These are phyloP conservation scores for Neonothopanus nambi DNA, from an alignment of 1,284 basidiomycete genomes.

Conservation along the genomic window DNA sequence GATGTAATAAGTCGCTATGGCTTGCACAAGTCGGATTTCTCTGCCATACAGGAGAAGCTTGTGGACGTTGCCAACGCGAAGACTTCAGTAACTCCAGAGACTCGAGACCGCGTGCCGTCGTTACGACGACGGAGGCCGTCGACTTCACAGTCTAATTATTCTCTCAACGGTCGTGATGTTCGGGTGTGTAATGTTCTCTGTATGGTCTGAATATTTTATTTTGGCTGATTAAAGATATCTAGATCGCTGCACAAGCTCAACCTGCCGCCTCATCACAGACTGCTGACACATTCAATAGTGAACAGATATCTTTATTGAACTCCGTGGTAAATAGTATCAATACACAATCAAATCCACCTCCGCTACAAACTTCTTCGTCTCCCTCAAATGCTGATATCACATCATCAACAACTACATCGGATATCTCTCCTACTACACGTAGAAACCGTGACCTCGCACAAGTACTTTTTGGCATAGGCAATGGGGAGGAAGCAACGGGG, in stretches of 20 bases:
- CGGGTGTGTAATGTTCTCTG: conserved; percentile 41
- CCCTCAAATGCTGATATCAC: conserved; percentile 8
- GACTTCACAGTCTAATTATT: conserved; percentile 78
- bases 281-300: conserved; percentile 33
- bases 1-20: conserved; percentile 64
- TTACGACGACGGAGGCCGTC: conserved; percentile 70
- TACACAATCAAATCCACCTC: conserved; percentile 31
- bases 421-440: conserved; percentile 52
- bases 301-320: conserved; percentile 57
- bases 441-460: conserved; percentile 72
- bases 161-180: conserved; percentile 48
- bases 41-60: conserved; percentile 71
- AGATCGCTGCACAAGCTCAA: conserved; percentile 56
- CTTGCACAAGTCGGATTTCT: conserved; percentile 66
- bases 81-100: conserved; percentile 48
- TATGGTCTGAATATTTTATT: background rate
- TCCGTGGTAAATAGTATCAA: conserved; percentile 70
- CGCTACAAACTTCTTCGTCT: conserved; percentile 10
- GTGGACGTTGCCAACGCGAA: conserved; percentile 60
- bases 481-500: conserved; percentile 30
- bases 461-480: conserved; percentile 64
- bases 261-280: conserved; percentile 33
- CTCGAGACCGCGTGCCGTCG: conserved; percentile 55
- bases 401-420: conserved; percentile 28
- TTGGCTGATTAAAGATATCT: background rate